Conservation (phyloP, 164 flowering plant species). For the Stephania cephalantha region DNA sequence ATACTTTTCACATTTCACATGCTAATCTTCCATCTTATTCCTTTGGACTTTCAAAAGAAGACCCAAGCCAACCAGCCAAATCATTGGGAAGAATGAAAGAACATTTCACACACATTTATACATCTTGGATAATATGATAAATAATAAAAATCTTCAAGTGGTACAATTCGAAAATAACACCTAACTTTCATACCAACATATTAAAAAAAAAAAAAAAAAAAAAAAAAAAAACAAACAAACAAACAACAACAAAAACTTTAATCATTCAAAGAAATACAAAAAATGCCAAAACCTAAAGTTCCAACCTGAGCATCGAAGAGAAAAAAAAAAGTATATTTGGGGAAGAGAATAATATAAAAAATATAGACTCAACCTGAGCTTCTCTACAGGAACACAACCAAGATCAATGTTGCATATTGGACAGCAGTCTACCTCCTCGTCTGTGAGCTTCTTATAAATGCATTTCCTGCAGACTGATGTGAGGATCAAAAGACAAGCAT, state of each 20-base stretch:
- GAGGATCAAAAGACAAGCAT: slow-evolving; percentile 9
- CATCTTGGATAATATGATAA: neutral
- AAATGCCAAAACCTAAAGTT: neutral
- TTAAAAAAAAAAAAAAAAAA: no score
- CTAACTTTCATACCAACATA: no score
- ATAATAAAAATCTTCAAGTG: neutral
- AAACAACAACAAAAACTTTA: neutral
- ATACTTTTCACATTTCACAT: neutral
- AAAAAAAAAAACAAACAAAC: no score
- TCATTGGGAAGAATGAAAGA: neutral
- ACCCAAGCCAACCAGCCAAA: neutral
- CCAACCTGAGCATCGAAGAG: neutral
- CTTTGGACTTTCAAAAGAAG: no score
- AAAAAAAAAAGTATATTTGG: neutral
- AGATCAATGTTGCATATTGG: slow-evolving; percentile 84
- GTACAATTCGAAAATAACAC: no score
- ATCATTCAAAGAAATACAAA: neutral
- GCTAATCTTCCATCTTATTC: neutral
- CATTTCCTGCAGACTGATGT: slow-evolving; percentile 90
- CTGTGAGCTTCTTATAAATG: slow-evolving; percentile 71
- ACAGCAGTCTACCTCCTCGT: slow-evolving; percentile 79
- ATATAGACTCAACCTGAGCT: slow-evolving; percentile 53
- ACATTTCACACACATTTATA: neutral
- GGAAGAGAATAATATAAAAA: neutral
- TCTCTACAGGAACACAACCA: slow-evolving; percentile 77